Evolutionary conservation across 345 rosid genomes (phyloP).

Genomic region (Populus simonii): DNA sequence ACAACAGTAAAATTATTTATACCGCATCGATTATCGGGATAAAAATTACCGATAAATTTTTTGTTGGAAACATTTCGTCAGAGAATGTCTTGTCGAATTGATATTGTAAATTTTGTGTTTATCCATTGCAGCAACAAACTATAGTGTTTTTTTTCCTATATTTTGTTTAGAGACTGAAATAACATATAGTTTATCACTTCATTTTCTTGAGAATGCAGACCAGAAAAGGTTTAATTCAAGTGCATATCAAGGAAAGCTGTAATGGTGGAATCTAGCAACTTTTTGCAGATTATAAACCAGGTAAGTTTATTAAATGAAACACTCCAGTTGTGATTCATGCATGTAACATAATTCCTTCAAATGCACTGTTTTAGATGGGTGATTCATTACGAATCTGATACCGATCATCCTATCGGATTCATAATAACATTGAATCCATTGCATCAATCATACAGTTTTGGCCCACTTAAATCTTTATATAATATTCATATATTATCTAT

Average conservation of each 20-base stretch:
- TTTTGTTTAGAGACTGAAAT: background rate
- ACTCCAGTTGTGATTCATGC: background rate
- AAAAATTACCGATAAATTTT: no score
- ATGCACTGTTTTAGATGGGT: background rate
- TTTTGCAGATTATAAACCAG: slow-evolving; percentile 4
- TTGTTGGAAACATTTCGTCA: no score
- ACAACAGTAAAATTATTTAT: no score
- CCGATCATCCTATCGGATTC: no score
- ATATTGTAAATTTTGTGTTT: background rate
- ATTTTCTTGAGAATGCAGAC: slow-evolving; percentile 5
- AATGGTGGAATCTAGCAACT: slow-evolving; percentile 9
- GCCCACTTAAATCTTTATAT: no score
- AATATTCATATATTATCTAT: no score
- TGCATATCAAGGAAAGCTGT: no score
- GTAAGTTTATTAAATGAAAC: slow-evolving; percentile 2
- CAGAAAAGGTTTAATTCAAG: background rate
- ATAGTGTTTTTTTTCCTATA: background rate
- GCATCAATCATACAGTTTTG: background rate
- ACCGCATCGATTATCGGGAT: no score
- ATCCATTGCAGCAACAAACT: background rate
- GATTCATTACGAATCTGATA: no score
- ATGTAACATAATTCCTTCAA: background rate
- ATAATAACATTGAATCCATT: background rate
- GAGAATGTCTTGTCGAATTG: no score
- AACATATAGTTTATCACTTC: background rate